These are phyloP conservation scores for Daldinia bambusicola DNA, from an alignment of 495 filamentous ascomycete species.

Conservation along the genomic window DNA sequence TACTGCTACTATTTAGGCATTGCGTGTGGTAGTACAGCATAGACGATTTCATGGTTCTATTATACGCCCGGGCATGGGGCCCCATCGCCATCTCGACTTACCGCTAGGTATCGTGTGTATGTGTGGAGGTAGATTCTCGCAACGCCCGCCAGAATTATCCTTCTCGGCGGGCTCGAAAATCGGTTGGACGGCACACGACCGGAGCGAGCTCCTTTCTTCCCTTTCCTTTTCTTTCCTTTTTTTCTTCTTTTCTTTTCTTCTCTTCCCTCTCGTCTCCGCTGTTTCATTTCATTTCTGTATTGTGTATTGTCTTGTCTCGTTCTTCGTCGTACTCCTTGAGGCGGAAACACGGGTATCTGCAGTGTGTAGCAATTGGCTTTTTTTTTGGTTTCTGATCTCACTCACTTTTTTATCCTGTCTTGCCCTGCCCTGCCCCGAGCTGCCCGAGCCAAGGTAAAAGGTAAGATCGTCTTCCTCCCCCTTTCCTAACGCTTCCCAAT, in stretches of 20 bases:
- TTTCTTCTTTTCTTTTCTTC: conserved; percentile 10
- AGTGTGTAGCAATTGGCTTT: conserved; percentile 21
- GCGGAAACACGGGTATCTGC: conserved; percentile 31
- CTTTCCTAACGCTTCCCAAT: too few relatives aligned
- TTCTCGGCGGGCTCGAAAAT: background rate
- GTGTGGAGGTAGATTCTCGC: background rate
- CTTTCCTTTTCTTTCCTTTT: conserved; percentile 5
- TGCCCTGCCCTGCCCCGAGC: too few relatives aligned
- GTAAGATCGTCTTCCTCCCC: conserved; percentile 14
- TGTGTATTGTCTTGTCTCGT: too few relatives aligned
- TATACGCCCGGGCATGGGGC: conserved; percentile 18
- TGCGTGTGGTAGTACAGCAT: conserved; percentile 35
- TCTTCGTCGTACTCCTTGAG: conserved; percentile 21
- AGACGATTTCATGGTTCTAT: conserved; percentile 22
- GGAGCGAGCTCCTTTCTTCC: conserved; percentile 9
- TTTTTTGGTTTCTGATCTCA: conserved; percentile 30
- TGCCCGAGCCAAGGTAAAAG: too few relatives aligned
- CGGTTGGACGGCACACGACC: conserved; percentile 11
- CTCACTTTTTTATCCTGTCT: background rate
- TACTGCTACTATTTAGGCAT: background rate
- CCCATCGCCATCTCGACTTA: conserved; percentile 20
- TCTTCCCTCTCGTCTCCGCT: conserved; percentile 3
- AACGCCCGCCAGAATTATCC: background rate
- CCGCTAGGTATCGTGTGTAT: background rate
- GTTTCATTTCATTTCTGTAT: conserved; percentile 10